Evolutionary conservation across 306 rosid genomes (phyloP).

Genomic region (Castanea sativa): DNA sequence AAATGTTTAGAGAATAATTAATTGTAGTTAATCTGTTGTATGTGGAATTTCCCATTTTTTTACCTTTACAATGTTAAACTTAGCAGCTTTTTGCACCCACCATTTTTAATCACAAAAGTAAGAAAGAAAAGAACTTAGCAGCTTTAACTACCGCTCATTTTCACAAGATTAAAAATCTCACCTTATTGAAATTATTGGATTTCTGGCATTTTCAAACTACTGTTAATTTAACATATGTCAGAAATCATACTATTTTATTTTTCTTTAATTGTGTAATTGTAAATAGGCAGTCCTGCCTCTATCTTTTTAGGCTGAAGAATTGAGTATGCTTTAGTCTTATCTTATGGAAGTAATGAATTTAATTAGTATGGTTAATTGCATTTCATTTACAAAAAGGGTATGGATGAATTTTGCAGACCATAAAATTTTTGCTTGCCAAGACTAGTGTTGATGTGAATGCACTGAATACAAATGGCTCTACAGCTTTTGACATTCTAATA

Average conservation of each 20-base stretch:
- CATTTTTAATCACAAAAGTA: no score
- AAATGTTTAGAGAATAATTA: no score
- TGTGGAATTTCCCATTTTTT: no score
- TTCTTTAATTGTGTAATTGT: neutral
- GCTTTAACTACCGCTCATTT: neutral
- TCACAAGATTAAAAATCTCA: neutral
- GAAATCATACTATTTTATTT: neutral
- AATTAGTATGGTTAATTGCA: no score
- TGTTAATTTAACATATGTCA: neutral
- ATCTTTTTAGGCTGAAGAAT: neutral
- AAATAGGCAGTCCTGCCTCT: neutral
- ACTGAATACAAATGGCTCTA: slow-evolving; percentile 20
- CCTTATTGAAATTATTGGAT: neutral
- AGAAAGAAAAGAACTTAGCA: no score
- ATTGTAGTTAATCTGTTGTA: no score
- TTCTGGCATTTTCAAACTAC: neutral
- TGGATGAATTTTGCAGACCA: slow-evolving; percentile 15
- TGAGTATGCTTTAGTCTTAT: neutral
- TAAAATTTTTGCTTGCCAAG: slow-evolving; percentile 16
- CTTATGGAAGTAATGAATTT: neutral
- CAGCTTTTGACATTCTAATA: slow-evolving; percentile 23
- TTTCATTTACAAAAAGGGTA: neutral
- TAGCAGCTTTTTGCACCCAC: no score
- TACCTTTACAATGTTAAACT: no score
- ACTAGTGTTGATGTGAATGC: slow-evolving; percentile 25